These are phyloP conservation scores for Didymella exigua DNA, from an alignment of 2,329 filamentous ascomycete species.

Conservation along the genomic window DNA sequence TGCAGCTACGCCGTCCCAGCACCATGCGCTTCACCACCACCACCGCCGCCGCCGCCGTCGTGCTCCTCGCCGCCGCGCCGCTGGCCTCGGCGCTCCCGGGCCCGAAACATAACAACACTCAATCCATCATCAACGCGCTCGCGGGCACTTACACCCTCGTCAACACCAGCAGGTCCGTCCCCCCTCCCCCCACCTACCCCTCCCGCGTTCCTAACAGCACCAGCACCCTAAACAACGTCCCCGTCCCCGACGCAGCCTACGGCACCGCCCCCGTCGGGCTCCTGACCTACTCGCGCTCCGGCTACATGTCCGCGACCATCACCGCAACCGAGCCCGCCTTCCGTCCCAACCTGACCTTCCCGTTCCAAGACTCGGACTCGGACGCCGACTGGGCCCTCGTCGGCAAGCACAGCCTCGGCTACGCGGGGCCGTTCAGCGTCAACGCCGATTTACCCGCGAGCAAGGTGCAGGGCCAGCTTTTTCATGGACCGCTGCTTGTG, in stretches of 20 bases:
- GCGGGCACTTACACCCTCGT: slow-evolving; percentile 34
- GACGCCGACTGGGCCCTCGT: slow-evolving; percentile 39
- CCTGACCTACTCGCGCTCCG: slow-evolving; percentile 32
- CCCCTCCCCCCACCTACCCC: neutral
- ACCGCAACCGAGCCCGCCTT: slow-evolving; percentile 30
- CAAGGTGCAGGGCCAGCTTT: slow-evolving; percentile 28
- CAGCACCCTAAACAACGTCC: slow-evolving; percentile 24
- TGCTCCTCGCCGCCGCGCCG: slow-evolving; percentile 3
- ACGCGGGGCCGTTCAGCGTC: slow-evolving; percentile 31
- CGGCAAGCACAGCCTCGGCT: slow-evolving; percentile 37
- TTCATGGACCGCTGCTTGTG: slow-evolving; percentile 35
- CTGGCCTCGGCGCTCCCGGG: slow-evolving; percentile 11
- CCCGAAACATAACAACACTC: slow-evolving; percentile 2
- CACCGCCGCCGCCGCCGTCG: neutral
- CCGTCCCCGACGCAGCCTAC: slow-evolving; percentile 31
- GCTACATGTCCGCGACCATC: slow-evolving; percentile 39
- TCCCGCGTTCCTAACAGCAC: neutral
- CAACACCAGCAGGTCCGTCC: slow-evolving; percentile 24
- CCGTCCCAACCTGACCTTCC: slow-evolving; percentile 32
- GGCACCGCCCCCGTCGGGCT: slow-evolving; percentile 32
- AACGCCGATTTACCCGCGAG: slow-evolving; percentile 24
- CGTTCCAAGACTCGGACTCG: slow-evolving; percentile 24
- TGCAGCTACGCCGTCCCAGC: too few species aligned
- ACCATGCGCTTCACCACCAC: slow-evolving; percentile 4
- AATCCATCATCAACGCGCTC: slow-evolving; percentile 25